Conservation (phyloP, 371 early-diverging fungal species). For the Syncephalis plumigaleata region DNA sequence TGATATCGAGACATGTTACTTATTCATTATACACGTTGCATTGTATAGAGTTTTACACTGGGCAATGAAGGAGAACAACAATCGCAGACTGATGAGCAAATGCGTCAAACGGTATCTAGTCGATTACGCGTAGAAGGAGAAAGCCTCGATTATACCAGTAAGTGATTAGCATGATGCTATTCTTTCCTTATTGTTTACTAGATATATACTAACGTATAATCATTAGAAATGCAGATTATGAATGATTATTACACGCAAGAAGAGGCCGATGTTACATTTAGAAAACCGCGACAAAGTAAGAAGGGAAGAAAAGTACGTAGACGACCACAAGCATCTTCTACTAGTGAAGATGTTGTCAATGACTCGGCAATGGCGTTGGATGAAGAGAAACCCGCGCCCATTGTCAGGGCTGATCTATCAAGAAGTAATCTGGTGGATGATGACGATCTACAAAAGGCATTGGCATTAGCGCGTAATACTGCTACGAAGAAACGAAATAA, state of each 20-base stretch:
- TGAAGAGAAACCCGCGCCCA: background rate
- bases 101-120: slow-evolving; percentile 3
- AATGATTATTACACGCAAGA: slow-evolving; percentile 76
- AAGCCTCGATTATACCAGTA: no score
- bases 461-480: slow-evolving; percentile 52
- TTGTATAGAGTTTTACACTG: slow-evolving; percentile 2
- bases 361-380: slow-evolving; percentile 2
- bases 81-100: slow-evolving; percentile 1
- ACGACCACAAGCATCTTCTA: background rate
- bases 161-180: slow-evolving; percentile 8
- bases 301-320: slow-evolving; percentile 11
- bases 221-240: slow-evolving; percentile 26
- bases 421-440: slow-evolving; percentile 81
- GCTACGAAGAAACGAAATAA: slow-evolving; percentile 27
- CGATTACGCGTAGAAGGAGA: no score
- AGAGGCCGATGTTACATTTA: slow-evolving; percentile 58
- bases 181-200: no score
- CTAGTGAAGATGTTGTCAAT: background rate
- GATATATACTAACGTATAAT: background rate
- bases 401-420: background rate
- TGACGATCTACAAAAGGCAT: slow-evolving; percentile 73
- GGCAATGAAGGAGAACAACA: slow-evolving; percentile 6
- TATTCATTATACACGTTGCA: slow-evolving; percentile 17
- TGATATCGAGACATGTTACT: slow-evolving; percentile 6
- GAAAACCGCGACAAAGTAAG: slow-evolving; percentile 47